Evolutionary conservation across 345 rosid genomes (phyloP).

Genomic region (Chamaenerion angustifolium): DNA sequence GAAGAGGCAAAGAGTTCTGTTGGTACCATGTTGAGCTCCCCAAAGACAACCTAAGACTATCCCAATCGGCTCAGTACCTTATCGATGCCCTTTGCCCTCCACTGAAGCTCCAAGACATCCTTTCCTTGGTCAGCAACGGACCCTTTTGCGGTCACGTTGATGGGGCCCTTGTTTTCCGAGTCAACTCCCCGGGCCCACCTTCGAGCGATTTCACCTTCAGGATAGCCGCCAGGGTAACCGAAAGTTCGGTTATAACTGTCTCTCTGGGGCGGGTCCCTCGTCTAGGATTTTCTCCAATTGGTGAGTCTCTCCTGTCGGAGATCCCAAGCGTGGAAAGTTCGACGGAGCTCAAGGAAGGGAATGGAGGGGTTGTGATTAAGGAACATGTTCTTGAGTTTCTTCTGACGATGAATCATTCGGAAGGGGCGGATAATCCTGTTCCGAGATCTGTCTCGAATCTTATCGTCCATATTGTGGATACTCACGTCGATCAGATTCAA

Average conservation of each 20-base stretch:
- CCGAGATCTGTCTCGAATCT: slow-evolving; percentile 80
- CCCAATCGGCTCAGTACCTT: slow-evolving; percentile 74
- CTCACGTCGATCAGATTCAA: slow-evolving; percentile 90
- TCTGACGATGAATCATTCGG: slow-evolving; percentile 92
- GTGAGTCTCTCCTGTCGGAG: slow-evolving; percentile 78
- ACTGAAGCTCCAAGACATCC: slow-evolving; percentile 87
- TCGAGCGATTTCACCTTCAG: slow-evolving; percentile 69
- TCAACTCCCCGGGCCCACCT: slow-evolving; percentile 85
- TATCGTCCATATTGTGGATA: slow-evolving; percentile 75
- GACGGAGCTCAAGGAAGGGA: slow-evolving; percentile 37
- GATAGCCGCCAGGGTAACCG: slow-evolving; percentile 83
- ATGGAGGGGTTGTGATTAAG: slow-evolving; percentile 60
- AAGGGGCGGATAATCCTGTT: slow-evolving; percentile 96
- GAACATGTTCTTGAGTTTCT: slow-evolving; percentile 97
- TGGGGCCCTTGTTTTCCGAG: slow-evolving; percentile 92
- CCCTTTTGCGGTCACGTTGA: slow-evolving; percentile 86
- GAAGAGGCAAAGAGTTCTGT: slow-evolving; percentile 63
- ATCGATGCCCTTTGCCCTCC: slow-evolving; percentile 95
- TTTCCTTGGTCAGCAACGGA: slow-evolving; percentile 81
- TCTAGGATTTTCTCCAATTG: slow-evolving; percentile 68
- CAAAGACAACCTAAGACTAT: slow-evolving; percentile 62
- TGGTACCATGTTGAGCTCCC: slow-evolving; percentile 97
- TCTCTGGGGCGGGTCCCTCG: slow-evolving; percentile 90
- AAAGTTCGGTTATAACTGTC: slow-evolving; percentile 81
- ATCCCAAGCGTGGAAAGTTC: slow-evolving; percentile 78